These are phyloP conservation scores for Fraxinus greggii DNA, from an alignment of 305 asterid genomes.

Conservation along the genomic window DNA sequence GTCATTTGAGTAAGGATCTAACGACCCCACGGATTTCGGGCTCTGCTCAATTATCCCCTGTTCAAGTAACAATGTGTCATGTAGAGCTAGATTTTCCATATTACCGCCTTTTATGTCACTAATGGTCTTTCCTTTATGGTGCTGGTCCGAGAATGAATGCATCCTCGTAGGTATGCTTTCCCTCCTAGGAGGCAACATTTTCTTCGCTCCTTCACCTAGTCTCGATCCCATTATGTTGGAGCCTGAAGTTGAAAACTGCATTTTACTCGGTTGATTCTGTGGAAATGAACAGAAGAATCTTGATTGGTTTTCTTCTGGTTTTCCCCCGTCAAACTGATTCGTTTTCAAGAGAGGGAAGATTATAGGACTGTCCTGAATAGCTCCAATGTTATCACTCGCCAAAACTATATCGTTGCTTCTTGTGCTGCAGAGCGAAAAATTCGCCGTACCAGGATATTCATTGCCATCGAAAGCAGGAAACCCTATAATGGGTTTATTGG, in stretches of 20 bases:
- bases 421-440: constrained; percentile 26
- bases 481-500: constrained; percentile 17
- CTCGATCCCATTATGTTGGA: constrained; percentile 30
- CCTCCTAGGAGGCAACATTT: background rate
- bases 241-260: constrained; percentile 31
- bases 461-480: constrained; percentile 30
- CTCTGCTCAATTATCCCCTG: constrained; percentile 27
- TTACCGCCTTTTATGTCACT: constrained; percentile 33
- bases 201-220: constrained; percentile 10
- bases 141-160: constrained; percentile 31
- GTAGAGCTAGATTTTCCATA: constrained; percentile 7
- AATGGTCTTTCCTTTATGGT: constrained; percentile 46
- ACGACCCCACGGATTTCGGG: constrained; percentile 31
- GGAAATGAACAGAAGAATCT: constrained; percentile 29
- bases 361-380: constrained; percentile 17
- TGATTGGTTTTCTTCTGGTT: constrained; percentile 27
- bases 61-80: constrained; percentile 26
- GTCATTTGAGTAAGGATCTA: constrained; percentile 55
- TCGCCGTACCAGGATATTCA: constrained; percentile 21
- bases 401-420: constrained; percentile 18
- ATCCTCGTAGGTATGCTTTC: background rate
- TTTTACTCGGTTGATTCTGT: constrained; percentile 36
- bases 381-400: constrained; percentile 24
- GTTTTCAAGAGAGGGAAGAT: constrained; percentile 26
- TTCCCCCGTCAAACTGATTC: constrained; percentile 22